Percentiles rank a stretch among this genome's conserved stretches.
Conservation (phyloP, 495 filamentous ascomycete species). For the Aspergillus cavernicola region DNA sequence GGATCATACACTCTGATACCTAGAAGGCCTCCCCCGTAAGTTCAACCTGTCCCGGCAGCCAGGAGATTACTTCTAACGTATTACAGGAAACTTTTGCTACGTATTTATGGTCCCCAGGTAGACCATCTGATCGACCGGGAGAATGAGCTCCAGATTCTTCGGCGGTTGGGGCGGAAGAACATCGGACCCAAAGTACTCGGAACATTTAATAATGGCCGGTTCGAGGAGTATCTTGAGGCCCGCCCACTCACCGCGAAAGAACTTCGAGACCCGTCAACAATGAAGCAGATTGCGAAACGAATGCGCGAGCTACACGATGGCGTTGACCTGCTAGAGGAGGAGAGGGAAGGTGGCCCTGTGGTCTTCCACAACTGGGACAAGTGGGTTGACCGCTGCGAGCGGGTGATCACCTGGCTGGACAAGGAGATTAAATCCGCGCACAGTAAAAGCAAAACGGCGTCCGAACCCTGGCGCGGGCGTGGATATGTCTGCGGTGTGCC, state of each 20-base stretch:
- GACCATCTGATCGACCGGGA: conserved; percentile 94
- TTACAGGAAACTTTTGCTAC: conserved; percentile 73
- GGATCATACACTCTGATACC: conserved; percentile 34
- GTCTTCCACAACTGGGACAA: conserved; percentile 95
- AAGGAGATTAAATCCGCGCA: conserved; percentile 52
- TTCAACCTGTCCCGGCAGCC: neutral
- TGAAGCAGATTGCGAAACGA: conserved; percentile 93
- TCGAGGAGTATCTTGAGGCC: conserved; percentile 90
- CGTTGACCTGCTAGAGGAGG: conserved; percentile 75
- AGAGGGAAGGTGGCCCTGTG: conserved; percentile 72
- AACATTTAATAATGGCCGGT: conserved; percentile 92
- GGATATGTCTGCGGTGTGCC: conserved; percentile 81
- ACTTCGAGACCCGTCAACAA: conserved; percentile 75
- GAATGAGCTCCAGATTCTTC: conserved; percentile 81
- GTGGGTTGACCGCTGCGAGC: conserved; percentile 78
- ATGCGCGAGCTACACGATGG: conserved; percentile 96
- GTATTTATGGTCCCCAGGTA: conserved; percentile 93
- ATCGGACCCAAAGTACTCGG: conserved; percentile 93
- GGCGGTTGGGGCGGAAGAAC: conserved; percentile 80
- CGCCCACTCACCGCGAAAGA: conserved; percentile 71
- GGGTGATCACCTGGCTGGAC: conserved; percentile 75
- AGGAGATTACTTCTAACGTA: conserved; percentile 10
- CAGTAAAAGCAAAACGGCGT: conserved; percentile 29
- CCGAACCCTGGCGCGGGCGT: conserved; percentile 58
- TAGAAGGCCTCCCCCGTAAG: conserved; percentile 53